phyloP scores from a whole-genome alignment of 169 alveolate genomes.

The Eimeria falciformis region DNA sequence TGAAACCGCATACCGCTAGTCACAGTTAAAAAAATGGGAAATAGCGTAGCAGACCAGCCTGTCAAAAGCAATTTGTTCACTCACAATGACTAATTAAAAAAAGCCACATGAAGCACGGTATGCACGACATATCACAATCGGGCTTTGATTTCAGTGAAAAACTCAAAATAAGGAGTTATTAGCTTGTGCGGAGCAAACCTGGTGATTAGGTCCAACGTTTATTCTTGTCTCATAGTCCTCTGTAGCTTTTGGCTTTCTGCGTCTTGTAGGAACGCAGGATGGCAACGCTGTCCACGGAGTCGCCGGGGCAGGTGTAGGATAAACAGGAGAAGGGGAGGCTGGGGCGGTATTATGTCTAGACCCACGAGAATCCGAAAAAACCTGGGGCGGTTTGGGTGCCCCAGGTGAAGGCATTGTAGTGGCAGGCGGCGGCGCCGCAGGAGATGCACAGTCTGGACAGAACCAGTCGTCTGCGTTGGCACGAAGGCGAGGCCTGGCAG shows the following conservation, averaged over 20 bases:
- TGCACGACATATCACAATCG: too few relatives aligned
- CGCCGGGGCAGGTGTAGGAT: constrained; percentile 50
- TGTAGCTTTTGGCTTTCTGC: constrained; percentile 50
- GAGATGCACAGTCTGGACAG: constrained; percentile 77
- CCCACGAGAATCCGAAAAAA: constrained; percentile 8
- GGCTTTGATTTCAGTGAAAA: too few relatives aligned
- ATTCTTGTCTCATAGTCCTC: constrained; percentile 65
- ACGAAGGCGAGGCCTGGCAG: constrained; percentile 71
- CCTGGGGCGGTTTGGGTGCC: constrained; percentile 31
- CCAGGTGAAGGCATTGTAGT: constrained; percentile 2
- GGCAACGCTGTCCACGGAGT: constrained; percentile 38
- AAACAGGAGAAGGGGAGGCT: constrained; percentile 35
- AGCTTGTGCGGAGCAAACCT: constrained; percentile 8
- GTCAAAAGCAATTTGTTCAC: too few relatives aligned
- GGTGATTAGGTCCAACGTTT: constrained; percentile 60
- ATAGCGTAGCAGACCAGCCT: too few relatives aligned
- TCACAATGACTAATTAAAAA: too few relatives aligned
- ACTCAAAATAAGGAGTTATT: too few relatives aligned
- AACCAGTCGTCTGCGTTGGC: constrained; percentile 75
- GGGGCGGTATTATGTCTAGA: constrained; percentile 29
- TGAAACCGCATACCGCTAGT: not conserved
- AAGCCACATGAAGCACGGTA: too few relatives aligned
- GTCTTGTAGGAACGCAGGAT: constrained; percentile 66
- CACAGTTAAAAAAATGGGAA: not conserved
- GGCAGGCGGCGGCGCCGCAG: constrained; percentile 52